These are phyloP conservation scores for Solanum infundibuliforme DNA, from an alignment of 257 asterid genomes.

Conservation along the genomic window DNA sequence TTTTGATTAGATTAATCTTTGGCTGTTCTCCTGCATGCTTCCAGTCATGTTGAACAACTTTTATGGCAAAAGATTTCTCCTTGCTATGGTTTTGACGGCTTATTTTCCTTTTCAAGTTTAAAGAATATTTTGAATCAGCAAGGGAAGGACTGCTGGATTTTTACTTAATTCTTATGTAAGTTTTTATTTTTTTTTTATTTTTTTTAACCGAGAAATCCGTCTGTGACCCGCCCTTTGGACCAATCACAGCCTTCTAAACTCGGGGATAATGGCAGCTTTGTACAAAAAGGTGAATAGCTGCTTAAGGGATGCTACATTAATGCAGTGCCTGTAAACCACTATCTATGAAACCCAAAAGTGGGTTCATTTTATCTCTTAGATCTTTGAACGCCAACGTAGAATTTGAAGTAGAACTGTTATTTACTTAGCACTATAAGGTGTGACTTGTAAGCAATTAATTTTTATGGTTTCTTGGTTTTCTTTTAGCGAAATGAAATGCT, in stretches of 20 bases:
- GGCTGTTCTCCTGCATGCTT: background rate
- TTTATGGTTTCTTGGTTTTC: background rate
- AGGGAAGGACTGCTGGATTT: background rate
- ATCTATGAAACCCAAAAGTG: background rate
- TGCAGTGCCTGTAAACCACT: background rate
- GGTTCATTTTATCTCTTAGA: background rate
- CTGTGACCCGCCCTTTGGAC: too few relatives aligned
- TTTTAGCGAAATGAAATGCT: background rate
- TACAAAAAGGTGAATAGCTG: background rate
- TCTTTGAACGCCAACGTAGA: background rate
- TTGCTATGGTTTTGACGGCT: background rate
- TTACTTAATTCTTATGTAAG: background rate
- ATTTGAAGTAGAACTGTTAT: background rate
- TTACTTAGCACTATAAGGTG: background rate
- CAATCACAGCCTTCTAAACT: too few relatives aligned
- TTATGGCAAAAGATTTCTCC: background rate
- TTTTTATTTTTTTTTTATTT: too few relatives aligned
- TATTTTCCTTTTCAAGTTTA: background rate
- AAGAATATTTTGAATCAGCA: background rate
- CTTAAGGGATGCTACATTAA: background rate
- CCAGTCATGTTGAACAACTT: background rate
- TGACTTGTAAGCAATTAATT: background rate
- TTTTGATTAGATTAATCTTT: background rate
- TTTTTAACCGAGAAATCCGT: too few relatives aligned
- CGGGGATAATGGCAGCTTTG: background rate